Conservation (phyloP, 768 basidiomycete species). For the Lactifluus piperatus region DNA sequence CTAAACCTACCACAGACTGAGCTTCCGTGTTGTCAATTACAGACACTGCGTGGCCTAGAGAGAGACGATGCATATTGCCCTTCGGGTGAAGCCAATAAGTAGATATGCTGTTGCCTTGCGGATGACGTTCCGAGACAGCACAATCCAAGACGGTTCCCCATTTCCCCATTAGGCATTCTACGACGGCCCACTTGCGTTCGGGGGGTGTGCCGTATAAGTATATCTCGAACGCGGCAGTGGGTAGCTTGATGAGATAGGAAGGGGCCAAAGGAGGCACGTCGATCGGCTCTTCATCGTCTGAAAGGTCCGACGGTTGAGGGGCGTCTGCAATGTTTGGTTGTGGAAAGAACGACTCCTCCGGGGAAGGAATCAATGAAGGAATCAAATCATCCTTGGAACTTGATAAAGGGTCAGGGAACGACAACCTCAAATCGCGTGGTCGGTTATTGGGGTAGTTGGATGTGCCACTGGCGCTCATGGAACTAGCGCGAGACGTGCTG, state of each 20-base stretch:
- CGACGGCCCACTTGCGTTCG: conserved; percentile 50
- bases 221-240: conserved; percentile 43
- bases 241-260: conserved; percentile 22
- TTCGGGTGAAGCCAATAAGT: conserved; percentile 23
- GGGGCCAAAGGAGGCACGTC: neutral
- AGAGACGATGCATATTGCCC: conserved; percentile 23
- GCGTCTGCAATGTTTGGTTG: conserved; percentile 32
- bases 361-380: conserved; percentile 48
- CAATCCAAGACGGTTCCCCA: conserved; percentile 33
- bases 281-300: conserved; percentile 20
- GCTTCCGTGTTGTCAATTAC: conserved; percentile 34
- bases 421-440: conserved; percentile 65
- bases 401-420: conserved; percentile 77
- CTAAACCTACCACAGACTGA: conserved; percentile 30
- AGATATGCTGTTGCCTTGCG: conserved; percentile 21
- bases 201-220: conserved; percentile 60
- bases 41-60: conserved; percentile 29
- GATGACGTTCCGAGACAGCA: conserved; percentile 15
- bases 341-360: conserved; percentile 36
- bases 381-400: conserved; percentile 54
- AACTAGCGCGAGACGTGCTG: conserved; percentile 62
- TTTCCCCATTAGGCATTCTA: conserved; percentile 51
- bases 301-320: conserved; percentile 18
- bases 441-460: conserved; percentile 42
- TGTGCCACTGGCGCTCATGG: conserved; percentile 33